Conservation (phyloP, 352 stramenopile species). For the Pythium coloratum region DNA sequence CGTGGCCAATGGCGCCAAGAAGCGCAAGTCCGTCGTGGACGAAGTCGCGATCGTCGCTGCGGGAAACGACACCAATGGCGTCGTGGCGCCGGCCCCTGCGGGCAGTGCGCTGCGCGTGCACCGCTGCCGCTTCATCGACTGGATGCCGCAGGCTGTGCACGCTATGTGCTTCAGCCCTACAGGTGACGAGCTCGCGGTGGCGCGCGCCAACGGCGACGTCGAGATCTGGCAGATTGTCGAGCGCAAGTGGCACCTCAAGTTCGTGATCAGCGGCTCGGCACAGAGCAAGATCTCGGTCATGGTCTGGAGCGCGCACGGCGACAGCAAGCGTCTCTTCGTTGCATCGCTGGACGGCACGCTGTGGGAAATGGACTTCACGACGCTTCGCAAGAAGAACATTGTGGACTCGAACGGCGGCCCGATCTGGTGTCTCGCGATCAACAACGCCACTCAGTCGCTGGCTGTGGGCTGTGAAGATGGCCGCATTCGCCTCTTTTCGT, state of each 20-base stretch:
- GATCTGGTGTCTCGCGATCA: conserved; percentile 86
- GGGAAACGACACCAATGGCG: not conserved
- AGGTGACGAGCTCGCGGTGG: conserved; percentile 68
- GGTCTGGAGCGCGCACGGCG: conserved; percentile 37
- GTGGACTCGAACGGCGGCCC: conserved; percentile 87
- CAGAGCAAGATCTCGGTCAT: conserved; percentile 74
- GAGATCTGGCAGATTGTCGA: conserved; percentile 68
- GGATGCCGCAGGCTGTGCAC: conserved; percentile 75
- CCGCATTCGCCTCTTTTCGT: conserved; percentile 87
- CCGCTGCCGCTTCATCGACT: conserved; percentile 84
- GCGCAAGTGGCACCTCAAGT: conserved; percentile 73
- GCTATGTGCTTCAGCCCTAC: conserved; percentile 55
- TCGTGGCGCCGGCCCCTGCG: conserved; percentile 9
- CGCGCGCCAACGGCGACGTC: conserved; percentile 76
- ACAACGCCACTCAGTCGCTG: conserved; percentile 54
- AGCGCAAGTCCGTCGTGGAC: conserved; percentile 48
- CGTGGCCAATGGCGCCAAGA: conserved; percentile 37
- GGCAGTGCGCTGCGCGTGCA: conserved; percentile 54
- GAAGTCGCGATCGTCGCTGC: conserved; percentile 5
- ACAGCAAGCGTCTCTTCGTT: conserved; percentile 55
- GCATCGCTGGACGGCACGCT: conserved; percentile 72
- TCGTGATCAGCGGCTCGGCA: conserved; percentile 60
- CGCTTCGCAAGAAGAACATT: conserved; percentile 72
- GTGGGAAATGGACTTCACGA: conserved; percentile 80
- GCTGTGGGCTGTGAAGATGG: conserved; percentile 91